Evolutionary conservation across 116 monocot genomes (phyloP), one percentile per base, ranked within the genome.

Genomic region (Zostera marina): DNA sequence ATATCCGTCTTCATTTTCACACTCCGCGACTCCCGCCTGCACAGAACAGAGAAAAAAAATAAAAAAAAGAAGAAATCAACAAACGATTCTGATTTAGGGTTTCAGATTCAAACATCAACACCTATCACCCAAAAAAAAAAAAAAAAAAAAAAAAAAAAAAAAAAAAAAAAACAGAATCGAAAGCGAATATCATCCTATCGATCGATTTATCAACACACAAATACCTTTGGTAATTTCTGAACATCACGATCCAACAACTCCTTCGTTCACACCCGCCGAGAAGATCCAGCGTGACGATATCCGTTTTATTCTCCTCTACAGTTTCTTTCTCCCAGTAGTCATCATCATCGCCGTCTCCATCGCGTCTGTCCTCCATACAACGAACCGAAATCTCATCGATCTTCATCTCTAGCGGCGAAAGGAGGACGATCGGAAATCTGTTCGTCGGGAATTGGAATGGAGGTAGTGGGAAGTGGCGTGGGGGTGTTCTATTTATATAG

Each of bases 271-370:
- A 10, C 9, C 69, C 75, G 12, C 83, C 79, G 48, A 79, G 79
- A 22, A 83, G 52, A 40, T 85, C 85, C 44, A 70, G 69, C 8
- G 77, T 74, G 52, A 75, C 70, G 13, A 85, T 61, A 10, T 51
- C 49, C 49, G 49, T 51, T 51, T 21, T 16, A 4, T 51, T 75
- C 72, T 47, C 73, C 10, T n/a, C 53, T 22, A 20, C 63, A 11
- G 32, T 53, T 8, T 44, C 54, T 4, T 41, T 64, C 22, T 77
- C 71, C 32, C 32, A 2, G 4, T 3, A 32, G 32, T 5, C 32
- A 32, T 32, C 32, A 5, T 32, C 32, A 5, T 5, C 32, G 5
- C 5, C 32, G 32, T 32, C 32, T 0, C 0, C 32, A 9, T 62
- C 57, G 21, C 21, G 54, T 53, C 44, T 25, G 44, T 44, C 11